Conservation (phyloP, 345 rosid genomes). For the Hibiscus tridactylites region DNA sequence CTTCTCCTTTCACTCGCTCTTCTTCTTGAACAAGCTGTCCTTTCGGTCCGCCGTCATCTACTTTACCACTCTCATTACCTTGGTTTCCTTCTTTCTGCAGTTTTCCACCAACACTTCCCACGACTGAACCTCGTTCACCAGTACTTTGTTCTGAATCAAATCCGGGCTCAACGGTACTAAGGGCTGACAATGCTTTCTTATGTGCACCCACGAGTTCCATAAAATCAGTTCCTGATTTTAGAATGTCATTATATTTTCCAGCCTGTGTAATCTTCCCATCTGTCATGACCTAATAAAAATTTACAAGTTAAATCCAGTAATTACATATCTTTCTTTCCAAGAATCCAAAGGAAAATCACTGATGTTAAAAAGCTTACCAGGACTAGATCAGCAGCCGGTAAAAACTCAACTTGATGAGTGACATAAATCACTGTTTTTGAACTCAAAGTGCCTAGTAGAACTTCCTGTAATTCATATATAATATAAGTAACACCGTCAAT, state of each 20-base stretch:
- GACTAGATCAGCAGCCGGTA: constrained; percentile 67
- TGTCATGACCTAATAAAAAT: constrained; percentile 59
- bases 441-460: constrained; percentile 37
- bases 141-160: constrained; percentile 21
- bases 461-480: constrained; percentile 37
- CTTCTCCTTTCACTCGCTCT: constrained; percentile 76
- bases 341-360: background rate
- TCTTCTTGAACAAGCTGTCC: constrained; percentile 71
- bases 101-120: constrained; percentile 12
- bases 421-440: constrained; percentile 67
- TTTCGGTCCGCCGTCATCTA: constrained; percentile 28
- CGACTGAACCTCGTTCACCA: constrained; percentile 8
- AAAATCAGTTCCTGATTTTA: constrained; percentile 54
- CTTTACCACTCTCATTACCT: constrained; percentile 26
- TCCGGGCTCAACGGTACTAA: constrained; percentile 32
- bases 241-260: constrained; percentile 59
- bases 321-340: background rate
- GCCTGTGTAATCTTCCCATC: constrained; percentile 68
- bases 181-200: constrained; percentile 43
- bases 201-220: constrained; percentile 74
- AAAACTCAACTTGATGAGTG: constrained; percentile 82
- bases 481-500: background rate
- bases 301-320: background rate
- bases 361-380: constrained; percentile 36
- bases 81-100: constrained; percentile 24